These are phyloP conservation scores for Eucalyptus lansdowneana DNA, from an alignment of 345 rosid species.

Conservation along the genomic window DNA sequence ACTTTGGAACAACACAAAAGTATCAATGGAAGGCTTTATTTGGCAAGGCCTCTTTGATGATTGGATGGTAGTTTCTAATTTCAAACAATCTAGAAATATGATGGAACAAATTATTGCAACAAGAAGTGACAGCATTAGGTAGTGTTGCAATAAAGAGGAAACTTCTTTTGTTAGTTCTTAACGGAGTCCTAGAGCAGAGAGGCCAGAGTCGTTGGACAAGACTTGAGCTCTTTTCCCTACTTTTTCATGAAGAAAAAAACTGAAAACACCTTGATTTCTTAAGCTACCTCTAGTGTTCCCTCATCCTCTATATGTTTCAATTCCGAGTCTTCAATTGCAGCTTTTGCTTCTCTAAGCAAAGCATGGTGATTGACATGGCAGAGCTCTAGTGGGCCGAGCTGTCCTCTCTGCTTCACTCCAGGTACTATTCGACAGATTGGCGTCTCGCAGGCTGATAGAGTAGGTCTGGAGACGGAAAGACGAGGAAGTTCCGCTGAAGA, in stretches of 20 bases:
- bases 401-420: neutral
- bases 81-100: neutral
- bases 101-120: neutral
- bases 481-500: neutral
- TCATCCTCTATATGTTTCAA: neutral
- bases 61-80: neutral
- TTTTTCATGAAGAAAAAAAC: neutral
- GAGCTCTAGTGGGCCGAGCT: neutral
- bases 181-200: neutral
- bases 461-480: neutral
- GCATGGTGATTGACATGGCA: neutral
- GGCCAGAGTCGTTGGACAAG: neutral
- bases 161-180: neutral
- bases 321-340: neutral
- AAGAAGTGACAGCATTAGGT: neutral
- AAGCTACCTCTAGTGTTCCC: neutral
- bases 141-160: neutral
- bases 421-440: neutral
- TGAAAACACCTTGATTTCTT: neutral
- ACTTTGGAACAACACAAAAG: neutral
- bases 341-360: neutral
- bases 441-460: neutral
- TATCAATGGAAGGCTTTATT: neutral
- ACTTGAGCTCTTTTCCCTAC: neutral
- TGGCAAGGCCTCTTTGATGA: neutral